phyloP scores from a whole-genome alignment of 1,139 yeast genomes.

The Lodderomyces pseudojiufengensis region DNA sequence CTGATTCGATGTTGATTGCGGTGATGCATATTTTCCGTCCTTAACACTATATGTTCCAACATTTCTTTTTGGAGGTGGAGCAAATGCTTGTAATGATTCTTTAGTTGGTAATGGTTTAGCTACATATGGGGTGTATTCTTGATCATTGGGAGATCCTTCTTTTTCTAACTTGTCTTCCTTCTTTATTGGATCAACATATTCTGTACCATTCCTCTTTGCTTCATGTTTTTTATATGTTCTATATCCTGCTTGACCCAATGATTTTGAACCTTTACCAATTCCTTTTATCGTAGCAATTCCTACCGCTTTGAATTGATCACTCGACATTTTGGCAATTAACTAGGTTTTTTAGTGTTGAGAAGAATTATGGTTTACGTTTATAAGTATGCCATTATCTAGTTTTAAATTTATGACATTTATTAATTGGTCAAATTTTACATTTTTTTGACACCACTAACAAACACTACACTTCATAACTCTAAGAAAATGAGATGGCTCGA shows the following conservation, averaged over 20 bases:
- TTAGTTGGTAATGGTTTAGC: conserved; percentile 15
- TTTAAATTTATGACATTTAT: too few species aligned
- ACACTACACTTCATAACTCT: too few species aligned
- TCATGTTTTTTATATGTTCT: conserved; percentile 44
- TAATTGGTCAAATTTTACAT: too few species aligned
- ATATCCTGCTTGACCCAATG: conserved; percentile 48
- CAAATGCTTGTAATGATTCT: conserved; percentile 26
- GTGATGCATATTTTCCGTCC: conserved; percentile 11
- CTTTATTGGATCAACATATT: conserved; percentile 11
- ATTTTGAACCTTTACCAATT: conserved; percentile 47
- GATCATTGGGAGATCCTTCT: neutral
- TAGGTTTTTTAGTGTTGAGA: too few species aligned
- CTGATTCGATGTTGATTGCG: conserved; percentile 1
- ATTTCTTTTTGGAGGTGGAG: conserved; percentile 39
- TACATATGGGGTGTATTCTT: neutral
- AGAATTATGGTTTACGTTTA: too few species aligned
- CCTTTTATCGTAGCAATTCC: conserved; percentile 46
- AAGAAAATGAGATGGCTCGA: too few species aligned
- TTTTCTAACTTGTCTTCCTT: conserved; percentile 2
- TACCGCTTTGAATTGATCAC: conserved; percentile 43
- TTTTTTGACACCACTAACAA: too few species aligned
- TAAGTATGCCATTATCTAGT: too few species aligned
- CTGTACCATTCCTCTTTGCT: conserved; percentile 22
- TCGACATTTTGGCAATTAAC: conserved; percentile 26
- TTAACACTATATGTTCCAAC: conserved; percentile 19